Base-by-base conservation (phyloP, 352 stramenopile genomes). In the Pilasporangium apinafurcum region DNA sequence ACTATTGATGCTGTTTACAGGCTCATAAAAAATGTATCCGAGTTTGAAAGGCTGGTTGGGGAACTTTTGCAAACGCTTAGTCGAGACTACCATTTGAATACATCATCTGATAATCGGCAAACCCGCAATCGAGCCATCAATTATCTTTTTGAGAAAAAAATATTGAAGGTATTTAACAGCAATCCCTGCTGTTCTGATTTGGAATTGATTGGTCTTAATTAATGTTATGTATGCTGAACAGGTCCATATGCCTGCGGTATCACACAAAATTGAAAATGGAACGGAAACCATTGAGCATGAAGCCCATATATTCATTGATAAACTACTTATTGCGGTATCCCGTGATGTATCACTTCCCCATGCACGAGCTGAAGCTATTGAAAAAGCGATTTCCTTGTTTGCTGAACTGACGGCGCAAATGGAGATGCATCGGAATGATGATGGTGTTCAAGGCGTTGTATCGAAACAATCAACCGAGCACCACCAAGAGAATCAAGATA, bases 361-460 rank as follows among this genome's bases (percentile, higher is more conserved):
- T 16, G 69, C 54, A 4, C 65, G 64, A 48, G 54, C 58, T 10
- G 68, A 79, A 22, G 55, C 56, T n/a, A 58, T 57, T 10, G 51
- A 84, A 22, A 52, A 46, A 14, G 48, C 79, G 3, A 62, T 84
- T 53, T 40, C 43, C 8, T 77, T 84, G 30, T 36, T 79, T 26
- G 65, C 66, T 8, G 35, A 62, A 27, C 30, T 82, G 30, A 44
- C 68, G 13, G 29, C 56, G 13, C 53, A 70, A 26, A 59, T 63
- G 10, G 53, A 29, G 14, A 50, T 37, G 6, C 20, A 37, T 37
- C 22, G 32, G 32, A 20, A 37, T 37, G 10, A 37, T 36, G 37
- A n/a, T 25, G 24, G 37, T 5, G 37, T 21, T 24, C 18, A 48
- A 40, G 7, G 33, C 5, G 17, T 14, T 46, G 28, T 54, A 55